Evolutionary conservation across 2,329 filamentous ascomycete species (phyloP), one percentile per base, ranked within the genome.

Genomic region (Talaromyces sp.): DNA sequence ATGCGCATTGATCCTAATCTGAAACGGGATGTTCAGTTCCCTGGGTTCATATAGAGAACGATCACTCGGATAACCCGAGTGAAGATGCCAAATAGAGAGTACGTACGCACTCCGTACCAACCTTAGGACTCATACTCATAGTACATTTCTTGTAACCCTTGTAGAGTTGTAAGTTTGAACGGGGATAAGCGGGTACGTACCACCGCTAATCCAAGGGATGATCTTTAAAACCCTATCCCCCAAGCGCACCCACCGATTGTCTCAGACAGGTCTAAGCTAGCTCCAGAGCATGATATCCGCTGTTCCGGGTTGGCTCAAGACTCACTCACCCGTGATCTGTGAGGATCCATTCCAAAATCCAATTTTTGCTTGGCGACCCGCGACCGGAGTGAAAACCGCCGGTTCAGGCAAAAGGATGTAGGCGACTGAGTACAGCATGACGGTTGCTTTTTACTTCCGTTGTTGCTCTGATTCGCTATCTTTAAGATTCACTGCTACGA

Each of bases 221-320:
- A 47, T 61, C 40, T 31, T 31, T 45, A 60, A 45, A 43, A 45
- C 13, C 15, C 56, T 29, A 43, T 19, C 38, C 43, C n/a, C 29
- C 29, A 15, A 60, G 58, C 25, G 38, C 27, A 25, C 45, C 58
- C 59, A 61, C 45, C 59, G 43, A 38, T 36, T 61, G 59, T 61
- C 59, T 61, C 31, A 29, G 59, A 29, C 31, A 53, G 43, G 45
- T 40, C 36, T 40, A 22, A 60, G 43, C 43, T 53, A 53, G 25
- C 25, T 53, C 25, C 19, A 34, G 29, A 54, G 51, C 51, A 34
- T 19, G 34, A 40, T 36, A 53, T 19, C 59, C 59, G 45, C 59
- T 11, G 34, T 62, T 51, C 59, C 60, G 60, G 60, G 47, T 62
- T 62, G 60, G 47, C 47, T 62, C 49, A 27, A 40, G 31, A 38